A percentile compares a stretch with the other conserved stretches of the same genome.
phyloP scores from a whole-genome alignment of 768 basidiomycete species.

The Chalciporus piperatus region DNA sequence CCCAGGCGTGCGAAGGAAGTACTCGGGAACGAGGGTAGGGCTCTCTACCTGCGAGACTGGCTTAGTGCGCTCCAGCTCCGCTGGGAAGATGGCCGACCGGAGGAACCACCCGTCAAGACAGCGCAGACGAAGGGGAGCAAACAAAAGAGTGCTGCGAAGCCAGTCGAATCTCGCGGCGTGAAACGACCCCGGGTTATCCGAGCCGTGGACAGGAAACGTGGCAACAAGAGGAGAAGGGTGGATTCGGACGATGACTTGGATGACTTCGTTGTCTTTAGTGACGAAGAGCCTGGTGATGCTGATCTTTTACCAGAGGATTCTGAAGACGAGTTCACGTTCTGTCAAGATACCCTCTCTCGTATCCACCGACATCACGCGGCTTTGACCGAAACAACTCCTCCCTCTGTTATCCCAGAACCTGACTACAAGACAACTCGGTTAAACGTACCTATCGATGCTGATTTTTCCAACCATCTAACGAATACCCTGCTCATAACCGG shows the following conservation, averaged over 20 bases:
- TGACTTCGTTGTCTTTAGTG: conserved; percentile 53
- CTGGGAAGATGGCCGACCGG: conserved; percentile 20
- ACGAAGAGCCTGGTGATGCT: conserved; percentile 19
- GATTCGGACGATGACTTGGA: conserved; percentile 55
- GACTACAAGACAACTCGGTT: conserved; percentile 6
- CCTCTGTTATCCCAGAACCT: conserved; percentile 1
- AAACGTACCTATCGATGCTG: conserved; percentile 12
- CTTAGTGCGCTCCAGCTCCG: conserved; percentile 65
- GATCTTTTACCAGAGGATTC: conserved; percentile 39
- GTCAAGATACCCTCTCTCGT: conserved; percentile 21
- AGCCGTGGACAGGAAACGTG: conserved; percentile 43
- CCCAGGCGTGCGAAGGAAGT: conserved; percentile 73
- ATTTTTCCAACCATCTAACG: conserved; percentile 52
- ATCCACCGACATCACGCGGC: conserved; percentile 10
- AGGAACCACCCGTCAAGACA: conserved; percentile 1
- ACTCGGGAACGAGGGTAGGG: conserved; percentile 71
- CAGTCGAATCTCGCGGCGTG: conserved; percentile 32
- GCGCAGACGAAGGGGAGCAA: conserved; percentile 9
- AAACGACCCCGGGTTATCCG: conserved; percentile 65
- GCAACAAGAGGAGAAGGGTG: conserved; percentile 53
- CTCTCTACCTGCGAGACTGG: conserved; percentile 77
- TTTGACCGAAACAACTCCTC: neutral
- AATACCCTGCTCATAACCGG: conserved; percentile 88
- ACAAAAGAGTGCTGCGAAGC: conserved; percentile 25
- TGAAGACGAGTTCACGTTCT: conserved; percentile 33